These are phyloP conservation scores for Carex pumila DNA, from an alignment of 176 grass and related monocot genomes.

Conservation along the genomic window DNA sequence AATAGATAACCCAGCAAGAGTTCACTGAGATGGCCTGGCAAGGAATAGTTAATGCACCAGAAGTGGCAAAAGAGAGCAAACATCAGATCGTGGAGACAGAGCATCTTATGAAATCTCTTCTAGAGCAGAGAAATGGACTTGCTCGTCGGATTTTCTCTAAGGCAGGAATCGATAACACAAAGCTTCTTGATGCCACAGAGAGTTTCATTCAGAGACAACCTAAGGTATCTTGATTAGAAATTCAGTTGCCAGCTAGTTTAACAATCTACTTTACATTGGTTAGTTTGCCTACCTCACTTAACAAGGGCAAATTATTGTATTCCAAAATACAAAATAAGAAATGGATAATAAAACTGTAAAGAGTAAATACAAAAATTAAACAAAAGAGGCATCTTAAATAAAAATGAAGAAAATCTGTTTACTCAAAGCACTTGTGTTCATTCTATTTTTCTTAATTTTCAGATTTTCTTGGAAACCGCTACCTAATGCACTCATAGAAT, in stretches of 20 bases:
- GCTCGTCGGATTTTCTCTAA: conserved; percentile 94
- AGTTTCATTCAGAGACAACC: conserved; percentile 93
- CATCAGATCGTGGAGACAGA: conserved; percentile 98
- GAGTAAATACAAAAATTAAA: not conserved
- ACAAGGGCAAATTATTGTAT: not conserved
- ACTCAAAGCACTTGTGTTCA: not conserved
- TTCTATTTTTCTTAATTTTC: not conserved
- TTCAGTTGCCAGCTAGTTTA: not conserved
- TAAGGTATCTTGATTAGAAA: conserved; percentile 40
- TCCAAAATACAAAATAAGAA: not conserved
- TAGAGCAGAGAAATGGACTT: conserved; percentile 97
- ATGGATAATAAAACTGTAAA: not conserved
- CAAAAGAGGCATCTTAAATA: not conserved
- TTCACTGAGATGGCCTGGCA: conserved; percentile 99
- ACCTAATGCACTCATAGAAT: not conserved
- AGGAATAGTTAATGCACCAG: conserved; percentile 69
- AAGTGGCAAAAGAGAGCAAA: conserved; percentile 89
- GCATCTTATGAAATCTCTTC: conserved; percentile 87
- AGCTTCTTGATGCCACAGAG: conserved; percentile 84
- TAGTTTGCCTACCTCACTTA: not conserved
- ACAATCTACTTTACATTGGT: not conserved
- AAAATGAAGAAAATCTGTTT: not conserved
- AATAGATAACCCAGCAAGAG: conserved; percentile 97
- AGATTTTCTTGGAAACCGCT: not conserved
- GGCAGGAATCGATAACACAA: conserved; percentile 83